Conservation (phyloP, 495 filamentous ascomycete species). For the Hyphodiscus hymeniophilus region DNA sequence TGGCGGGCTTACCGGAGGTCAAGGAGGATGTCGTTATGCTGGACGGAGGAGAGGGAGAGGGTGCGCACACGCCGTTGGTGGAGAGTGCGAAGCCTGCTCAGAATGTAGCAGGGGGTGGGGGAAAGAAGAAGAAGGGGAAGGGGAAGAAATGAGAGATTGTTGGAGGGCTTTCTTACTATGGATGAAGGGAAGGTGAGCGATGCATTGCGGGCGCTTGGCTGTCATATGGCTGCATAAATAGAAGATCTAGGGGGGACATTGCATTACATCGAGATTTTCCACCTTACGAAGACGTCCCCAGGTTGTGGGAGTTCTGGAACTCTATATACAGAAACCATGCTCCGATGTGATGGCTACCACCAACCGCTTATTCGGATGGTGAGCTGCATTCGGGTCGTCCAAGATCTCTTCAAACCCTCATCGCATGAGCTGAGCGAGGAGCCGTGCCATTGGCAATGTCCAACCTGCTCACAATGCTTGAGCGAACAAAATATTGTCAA, state of each 20-base stretch:
- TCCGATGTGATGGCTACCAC: no score
- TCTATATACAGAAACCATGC: no score
- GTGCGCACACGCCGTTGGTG: constrained; percentile 17
- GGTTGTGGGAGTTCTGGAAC: no score
- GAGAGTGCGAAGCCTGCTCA: constrained; percentile 10
- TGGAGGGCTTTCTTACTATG: background rate
- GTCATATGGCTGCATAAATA: constrained; percentile 7
- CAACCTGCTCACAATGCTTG: background rate
- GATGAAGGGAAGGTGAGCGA: background rate
- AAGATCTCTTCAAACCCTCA: no score
- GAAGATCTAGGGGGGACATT: no score
- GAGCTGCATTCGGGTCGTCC: no score
- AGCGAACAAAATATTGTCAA: background rate
- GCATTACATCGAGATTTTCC: no score
- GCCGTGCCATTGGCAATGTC: no score
- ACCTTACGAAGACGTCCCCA: no score
- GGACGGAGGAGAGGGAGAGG: constrained; percentile 21
- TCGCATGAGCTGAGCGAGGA: no score
- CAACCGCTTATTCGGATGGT: no score
- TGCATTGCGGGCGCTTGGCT: constrained; percentile 10
- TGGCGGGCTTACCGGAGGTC: constrained; percentile 49
- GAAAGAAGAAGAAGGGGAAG: constrained; percentile 49
- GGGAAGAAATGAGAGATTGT: constrained; percentile 37
- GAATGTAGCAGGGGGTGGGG: constrained; percentile 25
- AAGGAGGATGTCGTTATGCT: constrained; percentile 30